Evolutionary conservation across 2,329 filamentous ascomycete genomes (phyloP).

Genomic region (Colletotrichum caudatum): DNA sequence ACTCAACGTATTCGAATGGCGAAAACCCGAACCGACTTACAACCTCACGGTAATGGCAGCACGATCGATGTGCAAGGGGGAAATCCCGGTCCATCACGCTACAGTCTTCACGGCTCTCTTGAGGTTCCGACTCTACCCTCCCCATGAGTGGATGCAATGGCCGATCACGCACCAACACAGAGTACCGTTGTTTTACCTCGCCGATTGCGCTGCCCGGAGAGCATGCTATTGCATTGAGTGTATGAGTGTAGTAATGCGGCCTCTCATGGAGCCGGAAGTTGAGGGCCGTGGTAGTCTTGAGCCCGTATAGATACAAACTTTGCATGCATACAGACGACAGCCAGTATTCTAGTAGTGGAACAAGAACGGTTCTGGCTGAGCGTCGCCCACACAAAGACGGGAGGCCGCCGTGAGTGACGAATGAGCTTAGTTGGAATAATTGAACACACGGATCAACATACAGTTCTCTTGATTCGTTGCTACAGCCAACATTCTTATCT

Average conservation of each 20-base stretch:
- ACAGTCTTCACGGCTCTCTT: neutral
- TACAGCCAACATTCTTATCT: neutral
- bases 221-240: neutral
- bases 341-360: neutral
- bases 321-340: neutral
- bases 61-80: neutral
- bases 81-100: neutral
- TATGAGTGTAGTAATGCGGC: neutral
- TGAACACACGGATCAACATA: neutral
- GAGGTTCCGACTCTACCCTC: neutral
- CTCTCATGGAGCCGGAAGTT: accelerated
- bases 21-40: neutral
- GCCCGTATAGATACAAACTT: neutral
- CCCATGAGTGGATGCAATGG: neutral
- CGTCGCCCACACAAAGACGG: neutral
- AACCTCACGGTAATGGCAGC: neutral
- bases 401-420: neutral
- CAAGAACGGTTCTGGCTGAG: neutral
- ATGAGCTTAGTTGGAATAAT: neutral
- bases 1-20: neutral
- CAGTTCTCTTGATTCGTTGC: neutral
- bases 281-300: neutral
- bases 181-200: neutral
- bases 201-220: neutral
- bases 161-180: neutral